phyloP scores from a whole-genome alignment of 371 early-diverging fungal species.

The Mortierella sp. region DNA sequence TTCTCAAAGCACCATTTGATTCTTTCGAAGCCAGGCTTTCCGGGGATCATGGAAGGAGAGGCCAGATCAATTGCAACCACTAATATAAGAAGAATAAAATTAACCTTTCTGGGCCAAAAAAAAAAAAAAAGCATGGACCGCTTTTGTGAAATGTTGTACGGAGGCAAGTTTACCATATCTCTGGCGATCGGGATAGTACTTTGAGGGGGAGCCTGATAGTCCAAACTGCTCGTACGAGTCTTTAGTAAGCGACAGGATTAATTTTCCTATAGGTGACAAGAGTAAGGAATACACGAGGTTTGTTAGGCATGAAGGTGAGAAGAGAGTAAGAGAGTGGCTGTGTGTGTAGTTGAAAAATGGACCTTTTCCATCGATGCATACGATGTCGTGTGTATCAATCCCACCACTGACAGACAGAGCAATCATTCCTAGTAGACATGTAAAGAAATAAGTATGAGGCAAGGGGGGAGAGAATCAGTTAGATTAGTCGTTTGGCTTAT shows the following conservation, averaged over 20 bases:
- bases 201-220: conserved; percentile 61
- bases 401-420: conserved; percentile 61
- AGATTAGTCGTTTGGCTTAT: neutral
- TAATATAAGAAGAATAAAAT: conserved; percentile 15
- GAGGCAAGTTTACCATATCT: conserved; percentile 60
- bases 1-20: conserved; percentile 71
- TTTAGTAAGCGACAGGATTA: conserved; percentile 67
- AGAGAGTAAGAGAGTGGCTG: neutral
- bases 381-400: conserved; percentile 67
- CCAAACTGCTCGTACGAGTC: conserved; percentile 71
- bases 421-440: conserved; percentile 24
- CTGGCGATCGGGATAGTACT: conserved; percentile 56
- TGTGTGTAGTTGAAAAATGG: too few species aligned
- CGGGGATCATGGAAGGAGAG: conserved; percentile 59
- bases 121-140: too few species aligned
- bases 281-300: neutral
- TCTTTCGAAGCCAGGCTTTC: conserved; percentile 63
- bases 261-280: conserved; percentile 40
- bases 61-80: conserved; percentile 63
- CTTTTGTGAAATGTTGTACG: neutral
- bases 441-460: neutral
- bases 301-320: neutral
- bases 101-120: neutral
- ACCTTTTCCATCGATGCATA: conserved; percentile 65
- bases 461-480: neutral